These are phyloP conservation scores for Fusarium temperatum DNA, from an alignment of 2,329 filamentous ascomycete species.

Conservation along the genomic window DNA sequence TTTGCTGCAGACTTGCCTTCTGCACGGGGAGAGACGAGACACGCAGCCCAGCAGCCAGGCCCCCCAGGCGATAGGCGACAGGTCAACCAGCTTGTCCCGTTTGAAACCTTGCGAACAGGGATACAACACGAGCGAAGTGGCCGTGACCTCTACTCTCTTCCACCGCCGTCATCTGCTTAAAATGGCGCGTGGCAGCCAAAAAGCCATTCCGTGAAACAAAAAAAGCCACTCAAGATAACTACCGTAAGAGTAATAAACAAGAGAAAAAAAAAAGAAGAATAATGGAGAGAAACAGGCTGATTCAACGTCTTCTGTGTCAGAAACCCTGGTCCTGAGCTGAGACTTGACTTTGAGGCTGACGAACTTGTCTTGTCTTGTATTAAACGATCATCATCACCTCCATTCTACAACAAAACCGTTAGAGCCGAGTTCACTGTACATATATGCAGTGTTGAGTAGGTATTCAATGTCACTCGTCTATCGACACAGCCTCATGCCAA, in stretches of 20 bases:
- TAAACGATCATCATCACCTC: neutral
- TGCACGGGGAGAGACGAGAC: neutral
- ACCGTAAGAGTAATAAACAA: neutral
- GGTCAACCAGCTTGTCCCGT: constrained; percentile 15
- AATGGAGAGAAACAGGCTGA: neutral
- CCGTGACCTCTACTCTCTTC: neutral
- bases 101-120: constrained; percentile 15
- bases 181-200: constrained; percentile 42
- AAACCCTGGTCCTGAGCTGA: constrained; percentile 14
- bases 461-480: constrained; percentile 1
- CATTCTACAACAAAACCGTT: neutral
- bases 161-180: constrained; percentile 20
- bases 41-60: neutral
- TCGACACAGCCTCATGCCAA: constrained; percentile 27
- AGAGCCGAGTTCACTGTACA: neutral
- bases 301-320: neutral
- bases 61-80: neutral
- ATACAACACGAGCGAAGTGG: constrained; percentile 16
- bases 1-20: constrained; percentile 1
- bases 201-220: neutral
- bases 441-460: neutral
- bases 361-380: neutral
- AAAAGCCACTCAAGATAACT: constrained; percentile 4
- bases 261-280: neutral
- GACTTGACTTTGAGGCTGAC: constrained; percentile 32